Conservation (phyloP, 179 eudicot genomes). For the Heliamphora pulchella region DNA sequence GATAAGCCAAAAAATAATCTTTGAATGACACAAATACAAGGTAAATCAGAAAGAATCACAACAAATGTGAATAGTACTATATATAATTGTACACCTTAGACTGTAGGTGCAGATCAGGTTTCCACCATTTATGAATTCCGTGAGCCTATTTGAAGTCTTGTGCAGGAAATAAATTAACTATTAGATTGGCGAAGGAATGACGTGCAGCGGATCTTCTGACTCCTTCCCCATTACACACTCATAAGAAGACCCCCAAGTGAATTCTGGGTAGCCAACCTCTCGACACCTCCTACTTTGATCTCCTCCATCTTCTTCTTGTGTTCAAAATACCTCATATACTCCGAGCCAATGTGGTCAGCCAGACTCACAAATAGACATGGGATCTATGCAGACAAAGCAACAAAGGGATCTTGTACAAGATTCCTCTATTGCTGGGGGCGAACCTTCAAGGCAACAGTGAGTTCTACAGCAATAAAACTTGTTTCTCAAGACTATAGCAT, state of each 20-base stretch:
- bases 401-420: slow-evolving; percentile 35
- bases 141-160: slow-evolving; percentile 46
- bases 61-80: slow-evolving; percentile 6
- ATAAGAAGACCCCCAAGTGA: slow-evolving; percentile 17
- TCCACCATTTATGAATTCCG: slow-evolving; percentile 83
- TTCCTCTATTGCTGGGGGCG: slow-evolving; percentile 27
- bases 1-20: too few species aligned
- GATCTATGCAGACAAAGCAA: too few species aligned
- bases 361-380: too few species aligned
- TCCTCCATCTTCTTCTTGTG: slow-evolving; percentile 72
- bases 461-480: slow-evolving; percentile 74
- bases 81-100: slow-evolving; percentile 30
- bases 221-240: slow-evolving; percentile 48
- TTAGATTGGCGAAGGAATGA: slow-evolving; percentile 64
- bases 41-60: not conserved
- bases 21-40: not conserved
- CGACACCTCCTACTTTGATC: slow-evolving; percentile 58
- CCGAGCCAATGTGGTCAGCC: too few species aligned
- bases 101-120: slow-evolving; percentile 36
- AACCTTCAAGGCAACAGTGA: slow-evolving; percentile 55
- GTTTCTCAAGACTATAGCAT: too few species aligned
- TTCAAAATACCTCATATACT: slow-evolving; percentile 67
- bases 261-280: slow-evolving; percentile 65
- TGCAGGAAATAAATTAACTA: slow-evolving; percentile 31
- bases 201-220: slow-evolving; percentile 46